A percentile compares a stretch with the other conserved stretches of the same genome.
phyloP scores from a whole-genome alignment of 768 basidiomycete genomes.

The Russula abietina region DNA sequence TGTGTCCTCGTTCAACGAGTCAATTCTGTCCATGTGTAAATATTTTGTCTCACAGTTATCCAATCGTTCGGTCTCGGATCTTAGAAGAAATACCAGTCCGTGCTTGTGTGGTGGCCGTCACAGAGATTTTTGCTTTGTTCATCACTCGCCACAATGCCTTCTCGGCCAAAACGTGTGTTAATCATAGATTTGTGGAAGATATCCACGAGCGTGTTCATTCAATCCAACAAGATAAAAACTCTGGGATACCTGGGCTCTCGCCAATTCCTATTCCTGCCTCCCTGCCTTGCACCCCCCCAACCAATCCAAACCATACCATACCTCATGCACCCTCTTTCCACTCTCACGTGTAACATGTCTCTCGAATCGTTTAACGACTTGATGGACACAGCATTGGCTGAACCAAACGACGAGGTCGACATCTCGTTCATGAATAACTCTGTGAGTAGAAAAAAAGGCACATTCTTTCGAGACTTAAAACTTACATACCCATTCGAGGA shows the following conservation, averaged over 20 bases:
- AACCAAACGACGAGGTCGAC: neutral
- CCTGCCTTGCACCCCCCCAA: neutral
- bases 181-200: too few species aligned
- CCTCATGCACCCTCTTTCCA: too few species aligned
- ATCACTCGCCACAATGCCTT: too few species aligned
- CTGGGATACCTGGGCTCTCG: neutral
- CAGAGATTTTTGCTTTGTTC: neutral
- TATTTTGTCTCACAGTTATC: neutral
- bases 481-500: too few species aligned
- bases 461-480: too few species aligned
- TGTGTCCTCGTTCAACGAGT: too few species aligned
- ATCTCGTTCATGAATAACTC: neutral
- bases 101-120: too few species aligned
- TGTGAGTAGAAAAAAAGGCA: slow-evolving; percentile 2
- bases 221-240: neutral
- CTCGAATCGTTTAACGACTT: too few species aligned
- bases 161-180: too few species aligned
- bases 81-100: neutral
- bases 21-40: too few species aligned
- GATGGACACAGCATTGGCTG: neutral
- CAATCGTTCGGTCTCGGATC: neutral
- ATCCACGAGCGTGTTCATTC: neutral
- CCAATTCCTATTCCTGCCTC: too few species aligned
- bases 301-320: neutral
- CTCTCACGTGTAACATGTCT: too few species aligned